Conservation (phyloP, 441 rosid genomes). For the Populus hybrid region DNA sequence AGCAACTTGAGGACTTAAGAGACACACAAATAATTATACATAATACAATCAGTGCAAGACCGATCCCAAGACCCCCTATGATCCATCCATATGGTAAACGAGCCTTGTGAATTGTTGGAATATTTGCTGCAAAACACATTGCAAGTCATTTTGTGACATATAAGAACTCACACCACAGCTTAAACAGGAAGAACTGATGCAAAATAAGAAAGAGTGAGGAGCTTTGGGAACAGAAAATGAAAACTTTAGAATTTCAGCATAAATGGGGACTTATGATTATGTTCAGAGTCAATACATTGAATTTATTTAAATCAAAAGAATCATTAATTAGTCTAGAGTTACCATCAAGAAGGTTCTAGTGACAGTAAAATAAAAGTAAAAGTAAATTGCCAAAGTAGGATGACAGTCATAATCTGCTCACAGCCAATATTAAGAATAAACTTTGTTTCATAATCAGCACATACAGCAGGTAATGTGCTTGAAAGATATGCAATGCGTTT, state of each 20-base stretch:
- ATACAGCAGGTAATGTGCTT: neutral
- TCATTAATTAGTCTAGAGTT: neutral
- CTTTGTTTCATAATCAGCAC: neutral
- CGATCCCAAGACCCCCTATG: conserved; percentile 71
- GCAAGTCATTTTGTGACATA: conserved; percentile 13
- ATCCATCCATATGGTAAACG: conserved; percentile 82
- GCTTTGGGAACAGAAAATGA: neutral
- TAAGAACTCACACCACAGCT: neutral
- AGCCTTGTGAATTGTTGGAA: conserved; percentile 40
- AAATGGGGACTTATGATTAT: neutral
- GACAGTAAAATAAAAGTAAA: neutral
- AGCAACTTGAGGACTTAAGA: conserved; percentile 61
- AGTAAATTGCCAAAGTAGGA: neutral
- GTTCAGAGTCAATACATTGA: neutral
- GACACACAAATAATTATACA: conserved; percentile 48
- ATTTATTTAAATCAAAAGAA: neutral
- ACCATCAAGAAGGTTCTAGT: neutral
- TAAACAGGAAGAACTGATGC: neutral
- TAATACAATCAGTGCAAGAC: conserved; percentile 53
- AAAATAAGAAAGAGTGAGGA: neutral
- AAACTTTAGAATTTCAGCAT: neutral
- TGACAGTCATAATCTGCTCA: neutral
- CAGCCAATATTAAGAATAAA: neutral
- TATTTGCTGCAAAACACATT: conserved; percentile 45
- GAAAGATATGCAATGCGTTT: neutral